Base-by-base conservation (phyloP, 352 stramenopile genomes). In the Lagenidium giganteum region DNA sequence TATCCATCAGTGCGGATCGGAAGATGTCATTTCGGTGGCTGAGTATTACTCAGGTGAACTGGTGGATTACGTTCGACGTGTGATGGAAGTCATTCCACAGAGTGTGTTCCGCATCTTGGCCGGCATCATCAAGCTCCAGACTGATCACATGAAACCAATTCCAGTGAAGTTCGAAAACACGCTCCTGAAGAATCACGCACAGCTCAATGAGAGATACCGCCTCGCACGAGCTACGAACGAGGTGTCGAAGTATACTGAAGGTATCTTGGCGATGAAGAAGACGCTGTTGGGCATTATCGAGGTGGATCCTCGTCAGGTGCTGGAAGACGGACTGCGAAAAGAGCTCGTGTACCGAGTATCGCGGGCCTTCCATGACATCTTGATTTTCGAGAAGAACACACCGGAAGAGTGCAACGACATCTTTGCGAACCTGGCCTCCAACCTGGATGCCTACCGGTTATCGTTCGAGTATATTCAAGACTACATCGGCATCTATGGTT, bases 401-500 rank as follows among this genome's bases (percentile, higher is more conserved):
- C 66, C 73, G 1, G 62, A 87, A 48, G 76, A 92, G 22, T 77
- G 83, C 54, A 76, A 86, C 31, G 62, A 84, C 31, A 70, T 84
- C 27, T 90, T 97, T 24, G 56, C 78, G 18, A 81, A 67, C 30
- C 49, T 97, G 13, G 74, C 70, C 7, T 72, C 67, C 14, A 87
- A 68, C 17, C 36, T 97, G 51, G 81, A 96, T 56, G 81, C 79
- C 4, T 95, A 96, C 39, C 63, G 83, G 17, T 59, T 78, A 16
- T 91, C 83, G 22, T 87, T 97, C 36, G 80, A 96, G 59, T 97
- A 96, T 54, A 87, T 97, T 18, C 88, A 97, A 54, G 91, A 97
- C 61, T 97, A 96, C 67, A 88, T 95, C 44, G 83, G 72, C 20
- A 92, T 97, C 47, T 82, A 95, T 47, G 88, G 91, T 17, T 64